Percentiles rank a stretch among this genome's conserved stretches.
phyloP scores from a whole-genome alignment of 371 early-diverging fungal species.

The Neoconidiobolus thromboides region DNA sequence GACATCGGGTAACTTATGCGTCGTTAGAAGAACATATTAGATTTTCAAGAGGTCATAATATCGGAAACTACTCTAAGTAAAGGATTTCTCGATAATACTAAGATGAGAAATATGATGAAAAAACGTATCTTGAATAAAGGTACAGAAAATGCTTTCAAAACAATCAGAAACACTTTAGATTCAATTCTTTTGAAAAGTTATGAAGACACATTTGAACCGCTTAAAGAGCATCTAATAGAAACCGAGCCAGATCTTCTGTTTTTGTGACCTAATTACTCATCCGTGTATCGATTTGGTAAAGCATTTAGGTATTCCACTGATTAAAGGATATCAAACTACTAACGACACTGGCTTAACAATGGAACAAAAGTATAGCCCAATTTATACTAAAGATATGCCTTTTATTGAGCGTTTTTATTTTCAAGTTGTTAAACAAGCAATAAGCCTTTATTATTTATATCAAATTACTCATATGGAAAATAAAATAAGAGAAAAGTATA shows the following conservation, averaged over 20 bases:
- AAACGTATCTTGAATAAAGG: not conserved
- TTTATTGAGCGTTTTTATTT: too few species aligned
- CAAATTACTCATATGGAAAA: too few species aligned
- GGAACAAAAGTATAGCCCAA: too few species aligned
- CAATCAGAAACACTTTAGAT: not conserved
- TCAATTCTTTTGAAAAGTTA: not conserved
- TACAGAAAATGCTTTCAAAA: not conserved
- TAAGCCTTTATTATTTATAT: too few species aligned
- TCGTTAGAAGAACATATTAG: not conserved
- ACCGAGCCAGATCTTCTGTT: not conserved
- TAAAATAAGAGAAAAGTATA: too few species aligned
- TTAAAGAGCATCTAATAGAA: too few species aligned
- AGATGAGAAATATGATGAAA: not conserved
- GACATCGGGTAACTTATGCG: not conserved
- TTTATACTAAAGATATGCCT: too few species aligned
- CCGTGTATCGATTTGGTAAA: not conserved
- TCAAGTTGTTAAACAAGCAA: too few species aligned
- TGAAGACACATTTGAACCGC: too few species aligned
- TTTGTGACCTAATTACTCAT: slow-evolving; percentile 1
- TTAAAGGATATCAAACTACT: not conserved
- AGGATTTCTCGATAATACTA: not conserved
- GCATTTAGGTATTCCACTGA: not conserved
- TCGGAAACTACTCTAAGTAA: not conserved
- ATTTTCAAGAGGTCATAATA: not conserved
- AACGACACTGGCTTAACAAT: too few species aligned